A percentile compares a stretch with the other conserved stretches of the same genome.
These are phyloP conservation scores for Pleomassaria siparia DNA, from an alignment of 2,329 filamentous ascomycete genomes.

Conservation along the genomic window DNA sequence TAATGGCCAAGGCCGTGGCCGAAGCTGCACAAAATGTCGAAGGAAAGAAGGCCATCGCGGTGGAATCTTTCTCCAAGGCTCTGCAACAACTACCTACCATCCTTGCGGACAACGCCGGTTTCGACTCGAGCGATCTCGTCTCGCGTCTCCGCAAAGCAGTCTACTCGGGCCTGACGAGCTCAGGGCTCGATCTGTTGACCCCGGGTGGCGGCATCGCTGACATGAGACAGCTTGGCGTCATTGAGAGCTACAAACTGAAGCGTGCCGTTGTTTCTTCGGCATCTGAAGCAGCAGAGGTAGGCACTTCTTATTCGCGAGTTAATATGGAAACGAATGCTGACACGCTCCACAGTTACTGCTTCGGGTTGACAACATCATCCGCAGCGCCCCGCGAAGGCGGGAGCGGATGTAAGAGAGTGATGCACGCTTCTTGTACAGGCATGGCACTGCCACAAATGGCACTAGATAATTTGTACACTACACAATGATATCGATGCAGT, in stretches of 20 bases:
- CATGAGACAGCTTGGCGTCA: constrained; percentile 92
- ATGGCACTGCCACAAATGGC: constrained; percentile 20
- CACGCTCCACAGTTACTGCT: constrained; percentile 67
- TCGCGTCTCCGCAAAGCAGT: constrained; percentile 89
- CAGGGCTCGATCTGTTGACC: constrained; percentile 83
- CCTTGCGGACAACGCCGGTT: constrained; percentile 92
- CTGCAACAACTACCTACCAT: constrained; percentile 94
- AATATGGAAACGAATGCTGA: constrained; percentile 30
- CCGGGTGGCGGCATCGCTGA: constrained; percentile 92
- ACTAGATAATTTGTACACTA: constrained; percentile 33
- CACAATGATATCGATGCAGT: constrained; percentile 28
- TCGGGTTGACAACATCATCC: constrained; percentile 96
- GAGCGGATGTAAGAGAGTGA: constrained; percentile 65
- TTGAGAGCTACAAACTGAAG: constrained; percentile 99
- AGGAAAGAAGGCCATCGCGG: constrained; percentile 94
- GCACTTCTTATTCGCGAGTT: constrained; percentile 31
- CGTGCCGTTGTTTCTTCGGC: constrained; percentile 95
- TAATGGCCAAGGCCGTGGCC: constrained; percentile 98
- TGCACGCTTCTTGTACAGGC: constrained; percentile 6
- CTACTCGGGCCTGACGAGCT: constrained; percentile 91
- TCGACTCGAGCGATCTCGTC: constrained; percentile 93
- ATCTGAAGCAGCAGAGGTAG: constrained; percentile 92
- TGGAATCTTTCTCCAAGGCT: constrained; percentile 84
- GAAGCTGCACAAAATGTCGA: constrained; percentile 89
- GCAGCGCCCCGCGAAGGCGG: constrained; percentile 80